Base-by-base conservation (phyloP, 2,329 filamentous ascomycete genomes). In the Nectriaceae sp. region DNA sequence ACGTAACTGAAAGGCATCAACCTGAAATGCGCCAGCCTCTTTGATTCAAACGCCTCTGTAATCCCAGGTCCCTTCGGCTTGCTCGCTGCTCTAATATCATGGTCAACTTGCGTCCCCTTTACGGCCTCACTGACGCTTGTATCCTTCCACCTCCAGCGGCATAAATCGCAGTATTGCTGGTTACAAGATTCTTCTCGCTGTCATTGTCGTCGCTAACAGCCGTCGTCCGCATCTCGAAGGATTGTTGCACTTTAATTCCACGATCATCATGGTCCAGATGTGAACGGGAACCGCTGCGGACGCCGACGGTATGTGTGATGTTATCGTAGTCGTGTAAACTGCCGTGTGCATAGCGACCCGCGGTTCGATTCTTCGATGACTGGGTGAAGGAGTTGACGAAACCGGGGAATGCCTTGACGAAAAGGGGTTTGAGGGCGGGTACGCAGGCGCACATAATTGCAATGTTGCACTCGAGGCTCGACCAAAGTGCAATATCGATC, bases 401-500 rank as follows among this genome's bases (percentile, higher is more conserved):
- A 21, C 50, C 42, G 6, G 62, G 61, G 41, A 62, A 57, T 37
- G 55, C 40, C 21, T 61, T 61, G 21, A 58, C 54, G 16, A 65
- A 59, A 6, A 64, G 54, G 2, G 68, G 65, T 31, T 69, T 69
- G 2, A 71, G 49, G 2, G 65, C 61, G 0, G 67, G 65, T 0
- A 69, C 56, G 4, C 62, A 71, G 24, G 67, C 61, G 42, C 66
- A 70, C 16, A 65, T 59, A 11, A 70, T 68, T 21, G 61, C 65
- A 13, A 66, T 56, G 46, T 69, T 68, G 48, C 65, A 62, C 46
- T 70, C 65, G 39, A 70, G 59, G 18, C 54, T 54, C 2, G 64
- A 64, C 65, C 66, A 67, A 42, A 64, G 45, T 5, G 60, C 57
- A 11, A 62, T 50, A 6, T 61, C 52, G n/a, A 63, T 49, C 21